Evolutionary conservation across 345 rosid species (phyloP).

Genomic region (Arabidopsis thaliana): TAIR10.1 NC_003074.8:4272001-4272500

Average conservation of each 20-base stretch:
- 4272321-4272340: neutral
- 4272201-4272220: constrained; percentile 99
- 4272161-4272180: constrained; percentile 14
- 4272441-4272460: constrained; percentile 96
- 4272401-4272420: constrained; percentile 96
- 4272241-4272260: constrained; percentile 97
- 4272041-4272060: constrained; percentile 82
- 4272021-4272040: constrained; percentile 26
- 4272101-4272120: constrained; percentile 94
- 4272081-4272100: constrained; percentile 85
- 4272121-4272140: constrained; percentile 38
- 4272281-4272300: constrained; percentile 86
- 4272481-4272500: constrained; percentile 60
- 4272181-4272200: constrained; percentile 22
- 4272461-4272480: constrained; percentile 91
- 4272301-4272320: constrained; percentile 10
- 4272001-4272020: neutral
- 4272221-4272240: constrained; percentile 96
- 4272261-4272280: constrained; percentile 92
- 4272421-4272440: constrained; percentile 98
- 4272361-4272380: neutral
- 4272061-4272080: constrained; percentile 99
- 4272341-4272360: constrained; percentile 16
- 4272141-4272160: neutral
- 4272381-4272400: constrained; percentile 69